Percentiles rank a stretch among this genome's conserved stretches.
Evolutionary conservation across 192 early-diverging fungal species (phyloP).

Genomic region (Thamnidium elegans): DNA sequence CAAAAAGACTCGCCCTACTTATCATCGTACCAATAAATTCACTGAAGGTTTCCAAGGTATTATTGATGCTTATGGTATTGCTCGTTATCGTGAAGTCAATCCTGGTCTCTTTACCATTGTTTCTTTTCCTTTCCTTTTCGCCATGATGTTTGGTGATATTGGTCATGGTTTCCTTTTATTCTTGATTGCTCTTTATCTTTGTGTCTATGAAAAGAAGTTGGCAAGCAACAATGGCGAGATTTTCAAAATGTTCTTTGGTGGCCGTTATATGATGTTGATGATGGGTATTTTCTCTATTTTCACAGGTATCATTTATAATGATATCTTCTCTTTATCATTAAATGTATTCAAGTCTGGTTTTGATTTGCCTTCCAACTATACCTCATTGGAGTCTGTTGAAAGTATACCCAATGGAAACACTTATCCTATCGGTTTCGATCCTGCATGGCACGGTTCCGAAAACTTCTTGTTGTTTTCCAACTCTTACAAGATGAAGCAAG

Average conservation of each 20-base stretch:
- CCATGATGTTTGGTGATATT: constrained; percentile 99
- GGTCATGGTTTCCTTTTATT: constrained; percentile 93
- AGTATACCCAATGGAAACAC: constrained; percentile 59
- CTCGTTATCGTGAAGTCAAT: constrained; percentile 95
- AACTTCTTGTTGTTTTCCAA: constrained; percentile 95
- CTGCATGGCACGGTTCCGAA: constrained; percentile 91
- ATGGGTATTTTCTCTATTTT: constrained; percentile 98
- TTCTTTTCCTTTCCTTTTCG: constrained; percentile 99
- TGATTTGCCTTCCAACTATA: constrained; percentile 65
- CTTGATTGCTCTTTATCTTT: constrained; percentile 70
- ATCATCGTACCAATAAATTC: constrained; percentile 93
- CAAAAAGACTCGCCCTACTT: constrained; percentile 89
- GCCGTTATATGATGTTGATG: constrained; percentile 95
- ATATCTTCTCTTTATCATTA: constrained; percentile 88
- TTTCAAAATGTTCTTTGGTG: constrained; percentile 86
- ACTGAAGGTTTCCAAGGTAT: constrained; percentile 96
- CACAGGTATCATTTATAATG: constrained; percentile 97
- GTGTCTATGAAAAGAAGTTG: constrained; percentile 77
- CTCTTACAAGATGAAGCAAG: constrained; percentile 99
- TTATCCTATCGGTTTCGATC: constrained; percentile 87
- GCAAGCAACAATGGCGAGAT: constrained; percentile 75
- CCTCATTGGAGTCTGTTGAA: constrained; percentile 54
- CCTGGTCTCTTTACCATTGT: constrained; percentile 96
- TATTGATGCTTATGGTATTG: constrained; percentile 96
- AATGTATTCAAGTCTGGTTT: constrained; percentile 75